Evolutionary conservation across 2,329 filamentous ascomycete species (phyloP), one percentile per base, ranked within the genome.

Genomic region (Graphilbum fragrans): DNA sequence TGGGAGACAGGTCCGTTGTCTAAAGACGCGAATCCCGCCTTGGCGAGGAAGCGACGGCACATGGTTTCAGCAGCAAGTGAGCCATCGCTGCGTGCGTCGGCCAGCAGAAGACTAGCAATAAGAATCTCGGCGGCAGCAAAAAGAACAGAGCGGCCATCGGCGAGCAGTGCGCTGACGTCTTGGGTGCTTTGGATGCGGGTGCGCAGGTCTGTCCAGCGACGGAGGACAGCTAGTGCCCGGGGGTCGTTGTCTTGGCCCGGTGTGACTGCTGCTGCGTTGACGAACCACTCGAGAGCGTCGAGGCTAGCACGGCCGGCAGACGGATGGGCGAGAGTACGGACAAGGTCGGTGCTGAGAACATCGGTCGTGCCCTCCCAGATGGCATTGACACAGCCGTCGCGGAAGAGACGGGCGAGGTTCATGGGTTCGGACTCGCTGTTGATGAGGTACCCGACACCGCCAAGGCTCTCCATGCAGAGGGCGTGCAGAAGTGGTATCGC

Each of bases 341-440:
- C 46, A 16, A 69, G 61, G 45, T 72, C 70, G 1, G 63, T 65
- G 5, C 74, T 74, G 42, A 86, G 64, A 6, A 86, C 77, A 50
- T 84, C 80, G 0, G 80, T 83, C 0, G 82, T 86, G 1, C 81
- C 78, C 74, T 42, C 65, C 64, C 46, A 70, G 40, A 86, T 84
- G 14, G 72, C 68, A 39, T 74, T 60, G 3, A 84, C 80, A 8
- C 60, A 65, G 2, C 69, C 73, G 50, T 86, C 81, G 8, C 82
- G 70, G 50, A 77, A 76, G 1, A 85, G 61, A 7, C 78, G 68
- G 0, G 80, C 70, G 4, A 86, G 60, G 51, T 86, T 86, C 43
- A 83, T 62, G 31, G 75, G 69, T 38, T 77, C 74, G 44, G 76
- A 72, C 44, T 75, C 70, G 31, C 70, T 64, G 48, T 60, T 81